These are phyloP conservation scores for Biancaea sappan DNA, from an alignment of 306 rosid species.

Conservation along the genomic window DNA sequence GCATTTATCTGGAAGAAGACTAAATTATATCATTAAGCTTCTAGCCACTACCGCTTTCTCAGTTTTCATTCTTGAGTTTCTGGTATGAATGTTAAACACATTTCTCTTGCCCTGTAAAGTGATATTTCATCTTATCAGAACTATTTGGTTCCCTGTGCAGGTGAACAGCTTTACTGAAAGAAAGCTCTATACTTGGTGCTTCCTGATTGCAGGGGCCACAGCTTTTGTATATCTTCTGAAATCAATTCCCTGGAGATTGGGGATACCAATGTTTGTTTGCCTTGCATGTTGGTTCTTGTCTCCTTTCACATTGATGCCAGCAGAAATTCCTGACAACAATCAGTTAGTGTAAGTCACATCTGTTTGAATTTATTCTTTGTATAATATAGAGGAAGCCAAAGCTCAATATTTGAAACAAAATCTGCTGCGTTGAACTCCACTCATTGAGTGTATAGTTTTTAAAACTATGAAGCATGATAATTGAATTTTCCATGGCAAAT, in stretches of 20 bases:
- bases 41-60: constrained; percentile 56
- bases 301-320: constrained; percentile 89
- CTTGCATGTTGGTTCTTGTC: constrained; percentile 79
- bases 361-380: constrained; percentile 26
- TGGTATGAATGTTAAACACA: constrained; percentile 56
- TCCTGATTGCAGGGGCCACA: constrained; percentile 57
- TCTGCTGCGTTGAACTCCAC: not conserved
- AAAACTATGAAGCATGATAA: constrained; percentile 7
- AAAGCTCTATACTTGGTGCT: constrained; percentile 85
- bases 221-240: constrained; percentile 59
- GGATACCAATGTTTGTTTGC: constrained; percentile 67
- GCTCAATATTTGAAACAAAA: constrained; percentile 14
- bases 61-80: constrained; percentile 68
- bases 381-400: constrained; percentile 14
- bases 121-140: constrained; percentile 35
- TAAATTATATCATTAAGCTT: constrained; percentile 51
- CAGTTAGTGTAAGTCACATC: constrained; percentile 67
- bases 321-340: constrained; percentile 90
- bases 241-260: constrained; percentile 80
- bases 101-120: constrained; percentile 33
- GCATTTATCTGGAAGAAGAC: constrained; percentile 61
- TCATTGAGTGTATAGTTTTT: not conserved
- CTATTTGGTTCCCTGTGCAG: constrained; percentile 48
- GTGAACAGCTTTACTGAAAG: constrained; percentile 86
- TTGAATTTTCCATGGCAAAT: constrained; percentile 4